These are phyloP conservation scores for Phytophthora pseudosyringae DNA, from an alignment of 352 stramenopile genomes.

Conservation along the genomic window DNA sequence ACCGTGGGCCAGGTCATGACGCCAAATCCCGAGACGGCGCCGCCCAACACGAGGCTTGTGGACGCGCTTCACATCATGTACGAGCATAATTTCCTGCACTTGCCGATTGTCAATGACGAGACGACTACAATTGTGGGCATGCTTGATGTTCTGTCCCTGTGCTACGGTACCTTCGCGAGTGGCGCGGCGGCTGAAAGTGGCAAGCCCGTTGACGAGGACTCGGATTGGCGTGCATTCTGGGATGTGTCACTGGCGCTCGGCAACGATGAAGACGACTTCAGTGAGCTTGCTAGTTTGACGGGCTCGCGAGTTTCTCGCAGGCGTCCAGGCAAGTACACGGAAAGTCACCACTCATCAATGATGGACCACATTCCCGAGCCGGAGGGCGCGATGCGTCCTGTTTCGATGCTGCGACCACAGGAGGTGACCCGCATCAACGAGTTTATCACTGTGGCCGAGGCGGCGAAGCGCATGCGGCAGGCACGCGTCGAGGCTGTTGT, in stretches of 20 bases:
- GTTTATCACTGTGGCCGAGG: slow-evolving; percentile 87
- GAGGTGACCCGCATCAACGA: slow-evolving; percentile 87
- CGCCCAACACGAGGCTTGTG: slow-evolving; percentile 92
- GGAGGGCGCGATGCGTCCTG: slow-evolving; percentile 73
- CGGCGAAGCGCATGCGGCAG: slow-evolving; percentile 81
- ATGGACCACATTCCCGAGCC: slow-evolving; percentile 57
- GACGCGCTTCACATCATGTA: slow-evolving; percentile 98
- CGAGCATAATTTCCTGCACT: slow-evolving; percentile 97
- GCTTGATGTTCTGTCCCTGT: slow-evolving; percentile 89
- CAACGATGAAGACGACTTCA: slow-evolving; percentile 75
- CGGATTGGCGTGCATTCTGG: slow-evolving; percentile 90
- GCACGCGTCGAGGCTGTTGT: slow-evolving; percentile 87
- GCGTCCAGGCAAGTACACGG: slow-evolving; percentile 43
- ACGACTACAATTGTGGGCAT: slow-evolving; percentile 81
- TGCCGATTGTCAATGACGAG: slow-evolving; percentile 94
- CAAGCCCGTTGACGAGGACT: slow-evolving; percentile 47
- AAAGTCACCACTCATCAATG: slow-evolving; percentile 52
- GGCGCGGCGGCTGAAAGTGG: slow-evolving; percentile 54
- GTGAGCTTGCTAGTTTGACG: slow-evolving; percentile 71
- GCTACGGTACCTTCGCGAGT: slow-evolving; percentile 88
- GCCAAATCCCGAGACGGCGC: slow-evolving; percentile 94
- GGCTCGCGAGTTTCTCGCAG: slow-evolving; percentile 56
- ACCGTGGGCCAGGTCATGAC: slow-evolving; percentile 96
- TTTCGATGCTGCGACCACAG: slow-evolving; percentile 81
- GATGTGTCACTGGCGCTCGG: slow-evolving; percentile 87